These are phyloP conservation scores for Mycena alexandri DNA, from an alignment of 768 basidiomycete species.

Conservation along the genomic window DNA sequence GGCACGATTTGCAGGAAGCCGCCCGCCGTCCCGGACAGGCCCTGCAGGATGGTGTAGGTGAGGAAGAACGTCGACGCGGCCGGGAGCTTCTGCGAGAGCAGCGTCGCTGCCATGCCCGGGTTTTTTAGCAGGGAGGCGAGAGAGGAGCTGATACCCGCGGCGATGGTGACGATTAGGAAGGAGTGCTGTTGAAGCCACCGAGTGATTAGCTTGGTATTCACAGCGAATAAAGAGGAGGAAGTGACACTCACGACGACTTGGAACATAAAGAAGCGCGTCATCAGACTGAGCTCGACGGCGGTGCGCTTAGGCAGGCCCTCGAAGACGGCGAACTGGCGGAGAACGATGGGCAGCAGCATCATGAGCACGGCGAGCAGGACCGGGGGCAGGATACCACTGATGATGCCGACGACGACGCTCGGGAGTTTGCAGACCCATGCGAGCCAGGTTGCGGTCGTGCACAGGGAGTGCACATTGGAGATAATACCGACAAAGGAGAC, in stretches of 20 bases:
- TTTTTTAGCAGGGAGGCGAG: conserved; percentile 72
- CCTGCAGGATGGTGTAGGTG: conserved; percentile 88
- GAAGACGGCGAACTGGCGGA: conserved; percentile 84
- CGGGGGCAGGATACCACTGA: conserved; percentile 90
- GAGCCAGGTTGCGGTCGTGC: conserved; percentile 75
- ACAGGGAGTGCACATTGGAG: conserved; percentile 84
- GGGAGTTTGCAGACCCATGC: conserved; percentile 87
- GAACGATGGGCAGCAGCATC: conserved; percentile 85
- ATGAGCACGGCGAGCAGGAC: conserved; percentile 91
- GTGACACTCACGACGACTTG: conserved; percentile 81
- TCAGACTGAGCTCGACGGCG: conserved; percentile 88
- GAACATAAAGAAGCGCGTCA: conserved; percentile 94
- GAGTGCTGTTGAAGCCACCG: conserved; percentile 71
- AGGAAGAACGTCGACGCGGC: conserved; percentile 91
- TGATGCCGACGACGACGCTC: conserved; percentile 77
- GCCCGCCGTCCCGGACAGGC: conserved; percentile 81
- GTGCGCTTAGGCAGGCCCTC: conserved; percentile 92
- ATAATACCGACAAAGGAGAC: conserved; percentile 89
- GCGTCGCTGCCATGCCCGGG: conserved; percentile 75
- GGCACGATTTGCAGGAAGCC: conserved; percentile 85
- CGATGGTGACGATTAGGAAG: conserved; percentile 90
- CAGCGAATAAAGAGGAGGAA: background rate
- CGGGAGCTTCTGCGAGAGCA: conserved; percentile 86
- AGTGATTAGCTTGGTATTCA: too few species aligned
- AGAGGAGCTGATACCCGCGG: conserved; percentile 85